phyloP scores from a whole-genome alignment of 768 basidiomycete species.

The Strobilomyces dryophilus region DNA sequence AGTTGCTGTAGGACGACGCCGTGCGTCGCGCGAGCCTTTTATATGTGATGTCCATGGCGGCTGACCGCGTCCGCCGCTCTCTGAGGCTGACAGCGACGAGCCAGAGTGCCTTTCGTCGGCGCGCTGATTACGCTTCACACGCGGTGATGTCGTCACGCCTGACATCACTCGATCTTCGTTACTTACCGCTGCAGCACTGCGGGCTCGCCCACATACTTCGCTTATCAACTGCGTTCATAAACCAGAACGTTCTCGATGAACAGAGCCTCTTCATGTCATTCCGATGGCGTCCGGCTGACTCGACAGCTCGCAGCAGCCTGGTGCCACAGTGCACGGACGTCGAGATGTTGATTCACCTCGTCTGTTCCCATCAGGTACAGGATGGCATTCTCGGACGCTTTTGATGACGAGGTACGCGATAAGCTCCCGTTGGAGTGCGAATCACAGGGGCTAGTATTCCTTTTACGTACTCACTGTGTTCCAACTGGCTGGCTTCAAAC shows the following conservation, averaged over 20 bases:
- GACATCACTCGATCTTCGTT: too few species aligned
- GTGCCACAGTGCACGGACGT: neutral
- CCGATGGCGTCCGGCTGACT: neutral
- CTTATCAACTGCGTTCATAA: neutral
- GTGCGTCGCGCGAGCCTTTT: constrained; percentile 4
- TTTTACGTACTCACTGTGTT: neutral
- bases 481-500: neutral
- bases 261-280: neutral
- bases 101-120: neutral
- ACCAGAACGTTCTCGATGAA: neutral
- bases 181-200: neutral
- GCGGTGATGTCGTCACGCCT: too few species aligned
- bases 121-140: too few species aligned
- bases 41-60: constrained; percentile 17
- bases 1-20: neutral
- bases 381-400: neutral
- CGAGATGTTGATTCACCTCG: neutral
- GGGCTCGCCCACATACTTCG: neutral
- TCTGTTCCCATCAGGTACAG: neutral
- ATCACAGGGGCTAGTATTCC: neutral
- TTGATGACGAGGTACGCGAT: neutral
- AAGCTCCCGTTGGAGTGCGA: too few species aligned
- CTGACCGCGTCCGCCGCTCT: constrained; percentile 13
- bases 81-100: constrained; percentile 17
- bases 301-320: neutral